Percentiles rank a stretch among this genome's conserved stretches.
Evolutionary conservation across 2,329 filamentous ascomycete species (phyloP).

Genomic region (Trichoderma breve): DNA sequence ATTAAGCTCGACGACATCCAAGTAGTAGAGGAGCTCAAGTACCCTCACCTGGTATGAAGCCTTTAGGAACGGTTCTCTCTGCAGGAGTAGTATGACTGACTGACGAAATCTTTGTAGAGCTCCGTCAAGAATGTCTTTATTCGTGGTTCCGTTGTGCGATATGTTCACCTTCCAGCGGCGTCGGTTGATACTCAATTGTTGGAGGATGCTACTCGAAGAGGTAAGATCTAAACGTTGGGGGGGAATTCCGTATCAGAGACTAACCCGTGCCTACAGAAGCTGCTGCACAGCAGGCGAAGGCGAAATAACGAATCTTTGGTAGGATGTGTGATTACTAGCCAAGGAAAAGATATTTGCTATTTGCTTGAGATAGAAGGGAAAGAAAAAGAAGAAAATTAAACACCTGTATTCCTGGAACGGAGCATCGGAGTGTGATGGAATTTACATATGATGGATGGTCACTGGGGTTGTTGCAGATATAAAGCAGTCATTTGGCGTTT

Average conservation of each 20-base stretch:
- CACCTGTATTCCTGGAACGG: constrained; percentile 10
- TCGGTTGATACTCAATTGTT: constrained; percentile 83
- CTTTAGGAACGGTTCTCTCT: background rate
- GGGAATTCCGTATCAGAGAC: background rate
- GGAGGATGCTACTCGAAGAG: constrained; percentile 88
- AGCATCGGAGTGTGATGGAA: constrained; percentile 13
- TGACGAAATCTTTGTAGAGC: constrained; percentile 41
- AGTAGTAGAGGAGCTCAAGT: constrained; percentile 89
- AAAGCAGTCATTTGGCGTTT: constrained; percentile 19
- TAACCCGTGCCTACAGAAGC: constrained; percentile 45
- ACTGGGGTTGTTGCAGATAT: constrained; percentile 5
- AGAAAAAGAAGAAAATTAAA: background rate
- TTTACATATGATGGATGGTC: constrained; percentile 13
- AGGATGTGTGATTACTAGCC: constrained; percentile 19
- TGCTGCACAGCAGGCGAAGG: constrained; percentile 56
- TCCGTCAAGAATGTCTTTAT: constrained; percentile 96
- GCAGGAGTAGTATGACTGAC: background rate
- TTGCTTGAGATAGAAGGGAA: background rate
- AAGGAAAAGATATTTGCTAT: background rate
- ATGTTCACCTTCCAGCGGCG: constrained; percentile 80
- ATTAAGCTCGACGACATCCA: constrained; percentile 97
- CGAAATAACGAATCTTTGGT: constrained; percentile 38
- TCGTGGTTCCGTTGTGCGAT: constrained; percentile 85
- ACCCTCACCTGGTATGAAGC: constrained; percentile 76
- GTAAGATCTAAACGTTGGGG: constrained; percentile 43